These are phyloP conservation scores for Tetrastigma voinierianum DNA, from an alignment of 164 flowering plant species.

Conservation along the genomic window DNA sequence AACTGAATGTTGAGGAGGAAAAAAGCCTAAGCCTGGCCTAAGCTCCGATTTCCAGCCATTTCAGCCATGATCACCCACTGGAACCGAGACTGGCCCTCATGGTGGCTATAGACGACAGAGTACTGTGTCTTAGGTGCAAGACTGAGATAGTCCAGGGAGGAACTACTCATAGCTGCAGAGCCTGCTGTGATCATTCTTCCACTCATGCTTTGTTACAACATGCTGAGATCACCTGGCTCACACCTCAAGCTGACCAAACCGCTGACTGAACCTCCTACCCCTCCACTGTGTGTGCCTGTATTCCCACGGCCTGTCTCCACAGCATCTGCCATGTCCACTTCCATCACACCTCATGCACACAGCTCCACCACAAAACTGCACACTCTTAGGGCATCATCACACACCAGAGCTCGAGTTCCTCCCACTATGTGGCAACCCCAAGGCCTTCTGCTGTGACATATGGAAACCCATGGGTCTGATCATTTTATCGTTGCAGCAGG, in stretches of 20 bases:
- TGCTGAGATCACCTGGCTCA: conserved; percentile 19
- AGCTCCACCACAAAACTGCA: not conserved
- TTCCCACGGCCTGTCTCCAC: not conserved
- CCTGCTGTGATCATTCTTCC: conserved; percentile 23
- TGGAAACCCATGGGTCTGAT: conserved; percentile 23
- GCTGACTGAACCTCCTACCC: conserved; percentile 10
- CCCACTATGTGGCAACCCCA: not conserved
- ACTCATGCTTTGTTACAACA: conserved; percentile 26
- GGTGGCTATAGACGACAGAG: not conserved
- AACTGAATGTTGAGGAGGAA: not conserved
- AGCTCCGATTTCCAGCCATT: not conserved
- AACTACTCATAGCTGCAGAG: conserved; percentile 26
- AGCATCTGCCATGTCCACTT: not conserved
- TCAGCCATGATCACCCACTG: conserved; percentile 10
- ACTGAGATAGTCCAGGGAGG: conserved; percentile 15
- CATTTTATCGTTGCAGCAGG: conserved; percentile 22
- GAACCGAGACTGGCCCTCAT: not conserved
- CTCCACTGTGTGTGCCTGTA: not conserved
- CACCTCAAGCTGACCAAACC: conserved; percentile 32
- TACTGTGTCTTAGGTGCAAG: conserved; percentile 28
- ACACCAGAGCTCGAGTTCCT: not conserved
- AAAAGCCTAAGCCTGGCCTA: no score
- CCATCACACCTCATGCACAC: not conserved
- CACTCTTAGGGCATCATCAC: not conserved
- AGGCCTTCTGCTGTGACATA: conserved; percentile 27